Evolutionary conservation across 1,284 basidiomycete genomes (phyloP), one percentile per base, ranked within the genome.

Genomic region (Ganoderma sp.): DNA sequence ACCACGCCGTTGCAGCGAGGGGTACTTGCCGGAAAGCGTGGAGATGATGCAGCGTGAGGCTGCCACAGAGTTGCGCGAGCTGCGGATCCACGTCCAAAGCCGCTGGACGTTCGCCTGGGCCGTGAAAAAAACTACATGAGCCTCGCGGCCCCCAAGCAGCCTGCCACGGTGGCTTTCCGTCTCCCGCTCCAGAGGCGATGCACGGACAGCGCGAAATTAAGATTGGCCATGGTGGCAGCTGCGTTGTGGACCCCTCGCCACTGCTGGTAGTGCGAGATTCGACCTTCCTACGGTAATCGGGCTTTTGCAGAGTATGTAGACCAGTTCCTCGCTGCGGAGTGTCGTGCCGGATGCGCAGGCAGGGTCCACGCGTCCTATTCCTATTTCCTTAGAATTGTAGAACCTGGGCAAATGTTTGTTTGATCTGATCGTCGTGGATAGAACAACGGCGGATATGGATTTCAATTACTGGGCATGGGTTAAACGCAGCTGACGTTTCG

Each of bases 91-190:
- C 52, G 60, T 79, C 42, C 77, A 79, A 69, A 78, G 70, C 64
- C 75, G 79, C 43, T 80, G 78, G 78, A 74, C 71, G 56, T 80
- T 79, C 68, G 78, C 79, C 10, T 80, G 79, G 79, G 79, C 78
- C 2, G 75, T 79, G 63, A 80, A 79, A 60, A 73, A 70, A 57
- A 65, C 34, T 52, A 28, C 65, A 56, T 61, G 58, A 48, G 45
- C 45, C 45, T 48, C n/a, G 45, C n/a, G 45, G 45, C n/a, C 37
- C 0, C 10, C 32, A 32, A 19, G n/a, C 45, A 48, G 45, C 19
- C 45, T 39, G 37, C 6, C 37, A 39, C n/a, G n/a, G 45, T 22
- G 50, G 65, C 25, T 34, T 52, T 19, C 60, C 52, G 50, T 14
- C 42, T 58, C 52, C n/a, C 37, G 58, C 58, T 25, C 22, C 12